A percentile compares a stretch with the other conserved stretches of the same genome.
These are phyloP conservation scores for Jaapia argillacea DNA, from an alignment of 768 basidiomycete genomes.

Conservation along the genomic window DNA sequence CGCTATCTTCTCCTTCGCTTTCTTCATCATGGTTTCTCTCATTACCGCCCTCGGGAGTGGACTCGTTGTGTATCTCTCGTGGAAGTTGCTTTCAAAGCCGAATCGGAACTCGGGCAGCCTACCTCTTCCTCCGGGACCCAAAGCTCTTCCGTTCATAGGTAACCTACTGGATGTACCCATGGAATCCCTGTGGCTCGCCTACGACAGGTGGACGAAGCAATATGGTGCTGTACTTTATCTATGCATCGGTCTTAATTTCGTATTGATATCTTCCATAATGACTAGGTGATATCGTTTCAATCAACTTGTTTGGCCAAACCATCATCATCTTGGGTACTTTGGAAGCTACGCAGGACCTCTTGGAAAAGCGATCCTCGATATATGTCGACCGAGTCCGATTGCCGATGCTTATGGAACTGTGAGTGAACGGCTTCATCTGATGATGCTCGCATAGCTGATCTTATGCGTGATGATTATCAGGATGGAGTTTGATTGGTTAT, in stretches of 20 bases:
- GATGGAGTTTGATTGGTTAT: neutral
- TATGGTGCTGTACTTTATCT: slow-evolving; percentile 6
- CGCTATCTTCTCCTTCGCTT: too few species aligned
- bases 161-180: slow-evolving; percentile 7
- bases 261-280: neutral
- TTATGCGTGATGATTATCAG: too few species aligned
- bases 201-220: slow-evolving; percentile 1
- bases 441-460: slow-evolving; percentile 2
- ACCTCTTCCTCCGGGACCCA: slow-evolving; percentile 11
- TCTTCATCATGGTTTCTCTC: too few species aligned
- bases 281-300: slow-evolving; percentile 7
- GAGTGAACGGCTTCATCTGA: neutral
- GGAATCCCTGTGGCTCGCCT: slow-evolving; percentile 5
- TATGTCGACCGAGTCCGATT: slow-evolving; percentile 7
- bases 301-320: slow-evolving; percentile 5
- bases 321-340: slow-evolving; percentile 8
- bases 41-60: too few species aligned
- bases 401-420: slow-evolving; percentile 4
- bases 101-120: slow-evolving; percentile 1
- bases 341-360: slow-evolving; percentile 8
- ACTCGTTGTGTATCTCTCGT: too few species aligned
- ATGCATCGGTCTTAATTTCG: neutral
- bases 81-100: too few species aligned
- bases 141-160: slow-evolving; percentile 6
- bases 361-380: slow-evolving; percentile 12